Evolutionary conservation across 208 protist genomes (phyloP).

Genomic region (Crithidia thermophila): DNA sequence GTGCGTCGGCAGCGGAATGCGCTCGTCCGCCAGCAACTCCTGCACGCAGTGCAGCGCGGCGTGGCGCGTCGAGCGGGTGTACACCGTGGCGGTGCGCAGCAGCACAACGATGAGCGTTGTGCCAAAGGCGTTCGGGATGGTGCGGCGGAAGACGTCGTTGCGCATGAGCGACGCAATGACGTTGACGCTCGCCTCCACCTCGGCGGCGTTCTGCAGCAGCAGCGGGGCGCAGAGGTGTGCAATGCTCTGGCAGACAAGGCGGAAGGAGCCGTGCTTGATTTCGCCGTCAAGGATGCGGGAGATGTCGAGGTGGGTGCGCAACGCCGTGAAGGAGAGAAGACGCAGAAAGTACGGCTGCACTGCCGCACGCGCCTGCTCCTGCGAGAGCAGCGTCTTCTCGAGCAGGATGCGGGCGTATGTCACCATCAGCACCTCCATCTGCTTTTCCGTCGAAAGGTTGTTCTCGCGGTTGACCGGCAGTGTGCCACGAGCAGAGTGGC

Average conservation of each 20-base stretch:
- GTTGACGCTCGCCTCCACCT: constrained; percentile 56
- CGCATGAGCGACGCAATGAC: constrained; percentile 42
- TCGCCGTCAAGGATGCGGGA: constrained; percentile 45
- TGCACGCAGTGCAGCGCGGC: constrained; percentile 72
- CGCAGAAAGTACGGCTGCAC: constrained; percentile 45
- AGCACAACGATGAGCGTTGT: constrained; percentile 61
- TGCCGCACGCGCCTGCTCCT: constrained; percentile 44
- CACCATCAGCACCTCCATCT: constrained; percentile 78
- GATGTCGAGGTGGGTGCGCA: constrained; percentile 46
- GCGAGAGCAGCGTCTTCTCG: constrained; percentile 59
- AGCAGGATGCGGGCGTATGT: constrained; percentile 78
- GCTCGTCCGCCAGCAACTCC: constrained; percentile 59
- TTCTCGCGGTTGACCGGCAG: constrained; percentile 16
- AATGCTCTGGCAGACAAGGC: constrained; percentile 55
- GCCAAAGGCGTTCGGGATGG: constrained; percentile 56
- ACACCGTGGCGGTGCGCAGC: constrained; percentile 67
- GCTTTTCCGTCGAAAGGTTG: constrained; percentile 44
- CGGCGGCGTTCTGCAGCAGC: constrained; percentile 34
- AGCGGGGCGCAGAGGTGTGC: constrained; percentile 48
- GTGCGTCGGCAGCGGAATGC: constrained; percentile 62
- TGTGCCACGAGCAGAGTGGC: constrained; percentile 25
- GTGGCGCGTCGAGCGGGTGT: constrained; percentile 69
- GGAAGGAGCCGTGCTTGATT: constrained; percentile 38
- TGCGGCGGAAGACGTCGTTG: constrained; percentile 34
- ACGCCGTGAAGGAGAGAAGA: constrained; percentile 69